Conservation (phyloP, 176 grass and related monocot species). For the Oryza coarctata region DNA sequence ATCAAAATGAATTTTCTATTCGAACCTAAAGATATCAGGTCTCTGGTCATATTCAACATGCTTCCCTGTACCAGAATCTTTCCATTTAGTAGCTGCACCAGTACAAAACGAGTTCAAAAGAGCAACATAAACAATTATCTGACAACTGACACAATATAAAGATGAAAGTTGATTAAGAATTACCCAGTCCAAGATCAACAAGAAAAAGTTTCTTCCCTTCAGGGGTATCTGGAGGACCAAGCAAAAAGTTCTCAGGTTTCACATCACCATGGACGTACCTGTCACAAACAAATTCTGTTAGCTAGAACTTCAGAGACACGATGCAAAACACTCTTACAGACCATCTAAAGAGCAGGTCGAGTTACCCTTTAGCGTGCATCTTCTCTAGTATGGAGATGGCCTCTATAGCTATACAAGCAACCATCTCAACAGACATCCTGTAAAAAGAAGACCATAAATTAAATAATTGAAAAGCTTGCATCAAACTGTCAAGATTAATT, state of each 20-base stretch:
- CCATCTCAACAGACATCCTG: slow-evolving; percentile 97
- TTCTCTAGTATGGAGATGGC: slow-evolving; percentile 94
- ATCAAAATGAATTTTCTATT: neutral
- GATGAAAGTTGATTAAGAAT: slow-evolving; percentile 36
- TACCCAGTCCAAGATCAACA: slow-evolving; percentile 99
- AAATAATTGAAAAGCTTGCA: slow-evolving; percentile 14
- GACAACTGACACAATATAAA: slow-evolving; percentile 13
- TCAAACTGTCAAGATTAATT: slow-evolving; percentile 20
- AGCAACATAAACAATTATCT: slow-evolving; percentile 32
- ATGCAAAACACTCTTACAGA: slow-evolving; percentile 1
- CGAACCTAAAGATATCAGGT: slow-evolving; percentile 79
- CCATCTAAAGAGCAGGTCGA: slow-evolving; percentile 24
- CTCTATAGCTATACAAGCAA: slow-evolving; percentile 96
- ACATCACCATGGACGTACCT: slow-evolving; percentile 97
- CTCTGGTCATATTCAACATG: slow-evolving; percentile 67
- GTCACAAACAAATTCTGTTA: slow-evolving; percentile 46
- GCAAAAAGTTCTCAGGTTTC: slow-evolving; percentile 96
- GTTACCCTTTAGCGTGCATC: slow-evolving; percentile 93
- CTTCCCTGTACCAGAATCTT: slow-evolving; percentile 50
- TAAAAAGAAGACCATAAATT: slow-evolving; percentile 10
- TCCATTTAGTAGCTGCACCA: slow-evolving; percentile 77
- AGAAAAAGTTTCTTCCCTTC: slow-evolving; percentile 98
- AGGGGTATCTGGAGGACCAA: slow-evolving; percentile 74
- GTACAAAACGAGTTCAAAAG: slow-evolving; percentile 25
- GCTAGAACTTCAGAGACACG: slow-evolving; percentile 3